Base-by-base conservation (phyloP, 2,329 filamentous ascomycete genomes). In the Gaeumannomyces tritici region DNA sequence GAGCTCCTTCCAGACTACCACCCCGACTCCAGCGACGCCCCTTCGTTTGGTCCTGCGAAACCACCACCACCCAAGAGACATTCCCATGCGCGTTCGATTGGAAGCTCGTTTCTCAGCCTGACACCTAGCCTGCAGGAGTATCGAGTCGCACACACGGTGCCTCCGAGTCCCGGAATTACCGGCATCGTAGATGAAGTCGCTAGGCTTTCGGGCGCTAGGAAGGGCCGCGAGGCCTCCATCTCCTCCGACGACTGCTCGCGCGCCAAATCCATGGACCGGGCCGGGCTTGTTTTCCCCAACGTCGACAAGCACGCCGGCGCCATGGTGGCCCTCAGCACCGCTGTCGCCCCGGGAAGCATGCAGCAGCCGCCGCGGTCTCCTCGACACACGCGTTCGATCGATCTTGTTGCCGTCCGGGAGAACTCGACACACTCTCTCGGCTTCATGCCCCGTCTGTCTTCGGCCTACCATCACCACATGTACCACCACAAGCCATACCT, bases 291-390 rank as follows among this genome's bases (percentile, higher is more conserved):
- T 3, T 86, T 88, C 61, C 77, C 78, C 27, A 84, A 78, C 61
- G 75, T 79, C 12, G 86, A 90, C 69, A 86, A 88, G 66, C 86
- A 89, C 64, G 83, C 82, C 2, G 81, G 81, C 55, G 79, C 89
- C 1, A 85, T 83, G 65, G 79, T 91, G 2, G 84, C 83, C 4
- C 68, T 91, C 29, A 89, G 82, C 70, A 84, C 80, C 4, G 80
- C 85, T 1, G 76, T 82, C 27, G 88, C 83, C 1, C 80, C 86
- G 4, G 89, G 89, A 63, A 85, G 71, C 71, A 79, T 79, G 67
- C 85, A 78, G 12, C 51, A 56, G 68, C 76, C 71, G 72, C 83
- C 71, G 66, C 80, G 67, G 64, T 79, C 70, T 66, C 79, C 73
- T 11, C 79, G 79, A 13, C 76, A 81, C 21, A 75, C 80, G 59